Evolutionary conservation across 495 filamentous ascomycete species (phyloP).

Genomic region (Annulohypoxylon maeteangense): DNA sequence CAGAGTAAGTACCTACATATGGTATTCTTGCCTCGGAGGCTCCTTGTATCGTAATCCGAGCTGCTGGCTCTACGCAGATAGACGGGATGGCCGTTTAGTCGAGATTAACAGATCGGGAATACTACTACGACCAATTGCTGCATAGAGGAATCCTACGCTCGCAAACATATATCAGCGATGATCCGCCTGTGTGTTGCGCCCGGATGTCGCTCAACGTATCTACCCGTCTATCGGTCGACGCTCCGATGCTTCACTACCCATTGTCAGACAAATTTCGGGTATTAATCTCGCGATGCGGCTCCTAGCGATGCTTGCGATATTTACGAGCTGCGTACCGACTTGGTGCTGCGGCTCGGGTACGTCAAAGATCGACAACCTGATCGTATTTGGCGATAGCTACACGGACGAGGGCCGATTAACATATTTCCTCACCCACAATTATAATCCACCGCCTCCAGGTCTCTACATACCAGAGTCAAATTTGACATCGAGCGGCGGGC

Average conservation of each 20-base stretch:
- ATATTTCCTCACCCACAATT: slow-evolving; percentile 69
- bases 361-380: slow-evolving; percentile 12
- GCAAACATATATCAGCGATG: slow-evolving; percentile 12
- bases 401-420: slow-evolving; percentile 73
- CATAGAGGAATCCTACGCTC: slow-evolving; percentile 18
- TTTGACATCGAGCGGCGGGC: slow-evolving; percentile 69
- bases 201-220: not conserved
- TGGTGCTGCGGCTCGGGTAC: slow-evolving; percentile 21
- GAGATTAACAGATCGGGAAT: slow-evolving; percentile 23
- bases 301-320: slow-evolving; percentile 17
- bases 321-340: slow-evolving; percentile 9
- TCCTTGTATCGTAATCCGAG: slow-evolving; percentile 13
- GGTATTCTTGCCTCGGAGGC: not conserved
- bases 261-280: not conserved
- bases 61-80: slow-evolving; percentile 10
- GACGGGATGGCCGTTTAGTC: slow-evolving; percentile 18
- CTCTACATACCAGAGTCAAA: slow-evolving; percentile 55
- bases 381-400: slow-evolving; percentile 76
- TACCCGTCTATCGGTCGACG: slow-evolving; percentile 8
- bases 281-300: slow-evolving; percentile 19
- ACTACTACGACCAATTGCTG: slow-evolving; percentile 14
- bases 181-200: not conserved
- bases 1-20: not conserved
- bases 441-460: slow-evolving; percentile 69
- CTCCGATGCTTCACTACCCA: slow-evolving; percentile 19